Evolutionary conservation across 176 grass and related monocot species (phyloP), one percentile per base, ranked within the genome.

Genomic region (Eleusine coracana): DNA sequence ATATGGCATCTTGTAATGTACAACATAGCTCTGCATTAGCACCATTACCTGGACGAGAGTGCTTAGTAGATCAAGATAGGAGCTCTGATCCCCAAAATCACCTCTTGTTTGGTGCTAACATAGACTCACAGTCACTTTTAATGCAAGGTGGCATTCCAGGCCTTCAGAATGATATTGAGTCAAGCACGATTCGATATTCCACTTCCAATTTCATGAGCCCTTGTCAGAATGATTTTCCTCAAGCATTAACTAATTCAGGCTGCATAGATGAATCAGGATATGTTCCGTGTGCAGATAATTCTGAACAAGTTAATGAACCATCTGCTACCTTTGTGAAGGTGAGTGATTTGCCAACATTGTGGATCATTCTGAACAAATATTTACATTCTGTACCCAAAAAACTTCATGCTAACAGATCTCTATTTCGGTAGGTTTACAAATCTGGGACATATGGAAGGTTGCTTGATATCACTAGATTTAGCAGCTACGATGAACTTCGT

Each of bases 401-500:
- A 69, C 34, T 60, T 78, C 20, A 34, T 82, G 71, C 46, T 83
- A 59, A 84, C 76, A 68, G 72, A 81, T 80, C 38, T 80, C 59
- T 60, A 37, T 17, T 70, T 50, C 37, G 78, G 12, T 78, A 98
- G 96, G 89, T 98, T 67, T 95, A 77, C 88, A 98, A 90, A 87
- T 84, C 86, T 68, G 96, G 96, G 73, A 77, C 79, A 1, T 82
- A 77, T 62, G 96, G 91, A 78, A 93, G 92, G 82, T 77, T 88
- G 44, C 87, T 98, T 4, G 89, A 98, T 78, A 95, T 98, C 38
- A 98, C 90, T 51, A 87, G 91, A 68, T 98, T 98, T 76, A 94
- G 84, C 75, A 92, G 84, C 83, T 95, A 98, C 73, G 68, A 89
- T n/a, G 92, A 98, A 64, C 83, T 98, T 78, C 90, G 90, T 68